Evolutionary conservation across 2,329 filamentous ascomycete species (phyloP).

Genomic region (Cladosporium sp.): DNA sequence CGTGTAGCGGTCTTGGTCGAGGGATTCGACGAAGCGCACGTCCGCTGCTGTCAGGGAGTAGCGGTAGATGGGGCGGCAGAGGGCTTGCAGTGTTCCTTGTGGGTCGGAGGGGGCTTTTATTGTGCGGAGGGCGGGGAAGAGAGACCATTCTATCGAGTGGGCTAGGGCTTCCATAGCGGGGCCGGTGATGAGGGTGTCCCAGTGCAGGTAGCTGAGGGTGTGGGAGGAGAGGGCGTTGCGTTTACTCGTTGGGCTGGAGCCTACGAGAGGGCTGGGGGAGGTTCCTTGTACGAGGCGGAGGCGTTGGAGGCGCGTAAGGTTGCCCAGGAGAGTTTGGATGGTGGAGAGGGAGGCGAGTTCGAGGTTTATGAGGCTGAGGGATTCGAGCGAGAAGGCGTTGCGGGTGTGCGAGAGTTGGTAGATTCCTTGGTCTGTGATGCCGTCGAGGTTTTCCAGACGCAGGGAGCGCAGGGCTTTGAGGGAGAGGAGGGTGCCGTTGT

Average conservation of each 20-base stretch:
- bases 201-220: slow-evolving; percentile 51
- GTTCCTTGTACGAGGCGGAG: slow-evolving; percentile 51
- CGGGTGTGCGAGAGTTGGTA: slow-evolving; percentile 44
- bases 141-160: slow-evolving; percentile 54
- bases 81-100: slow-evolving; percentile 62
- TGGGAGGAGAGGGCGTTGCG: slow-evolving; percentile 41
- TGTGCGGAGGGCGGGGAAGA: slow-evolving; percentile 57
- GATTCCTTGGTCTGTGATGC: slow-evolving; percentile 53
- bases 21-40: slow-evolving; percentile 15
- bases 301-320: slow-evolving; percentile 40
- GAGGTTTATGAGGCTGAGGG: slow-evolving; percentile 49
- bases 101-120: slow-evolving; percentile 65
- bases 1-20: slow-evolving; percentile 16
- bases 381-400: slow-evolving; percentile 41
- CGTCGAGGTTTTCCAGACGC: slow-evolving; percentile 51
- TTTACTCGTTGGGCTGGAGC: slow-evolving; percentile 34
- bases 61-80: slow-evolving; percentile 60
- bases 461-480: slow-evolving; percentile 50
- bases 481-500: slow-evolving; percentile 50
- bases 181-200: slow-evolving; percentile 55
- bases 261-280: slow-evolving; percentile 42
- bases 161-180: slow-evolving; percentile 60
- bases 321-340: slow-evolving; percentile 48
- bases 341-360: slow-evolving; percentile 49
- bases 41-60: slow-evolving; percentile 49